A percentile compares a stretch with the other conserved stretches of the same genome.
phyloP scores from a whole-genome alignment of 116 monocot species.

The Trichopus zeylanicus region DNA sequence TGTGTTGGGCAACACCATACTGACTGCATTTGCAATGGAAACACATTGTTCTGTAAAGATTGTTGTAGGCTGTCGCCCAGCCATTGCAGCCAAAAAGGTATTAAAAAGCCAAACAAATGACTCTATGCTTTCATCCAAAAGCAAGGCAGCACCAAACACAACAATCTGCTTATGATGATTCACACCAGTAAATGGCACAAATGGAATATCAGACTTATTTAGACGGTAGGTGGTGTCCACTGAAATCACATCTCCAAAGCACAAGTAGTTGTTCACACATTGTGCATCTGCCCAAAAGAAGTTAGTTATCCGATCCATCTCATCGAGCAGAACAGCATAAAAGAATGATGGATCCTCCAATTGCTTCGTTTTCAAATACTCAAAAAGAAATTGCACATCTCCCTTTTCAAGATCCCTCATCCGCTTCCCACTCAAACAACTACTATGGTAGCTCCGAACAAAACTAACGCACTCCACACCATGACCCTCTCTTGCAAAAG shows the following conservation, averaged over 20 bases:
- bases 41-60: conserved; percentile 39
- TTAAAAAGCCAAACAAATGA: conserved; percentile 57
- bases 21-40: conserved; percentile 36
- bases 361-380: conserved; percentile 43
- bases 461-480: conserved; percentile 18
- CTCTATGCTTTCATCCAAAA: conserved; percentile 45
- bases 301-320: conserved; percentile 30
- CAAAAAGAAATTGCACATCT: conserved; percentile 40
- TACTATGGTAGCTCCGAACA: conserved; percentile 29
- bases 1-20: conserved; percentile 24
- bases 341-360: conserved; percentile 50
- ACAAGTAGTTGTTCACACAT: conserved; percentile 38
- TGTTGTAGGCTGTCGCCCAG: conserved; percentile 37
- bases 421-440: conserved; percentile 23
- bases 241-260: conserved; percentile 46
- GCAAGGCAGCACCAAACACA: conserved; percentile 47
- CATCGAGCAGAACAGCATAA: conserved; percentile 56
- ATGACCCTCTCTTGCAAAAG: conserved; percentile 5
- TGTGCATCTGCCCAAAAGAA: conserved; percentile 49
- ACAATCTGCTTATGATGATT: conserved; percentile 54
- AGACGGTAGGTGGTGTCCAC: conserved; percentile 45
- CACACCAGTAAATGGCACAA: conserved; percentile 44
- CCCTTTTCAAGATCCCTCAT: conserved; percentile 37
- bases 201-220: conserved; percentile 34
- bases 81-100: conserved; percentile 42